Conservation (phyloP, 1,284 basidiomycete genomes). For the Singerocomus inundabilis region DNA sequence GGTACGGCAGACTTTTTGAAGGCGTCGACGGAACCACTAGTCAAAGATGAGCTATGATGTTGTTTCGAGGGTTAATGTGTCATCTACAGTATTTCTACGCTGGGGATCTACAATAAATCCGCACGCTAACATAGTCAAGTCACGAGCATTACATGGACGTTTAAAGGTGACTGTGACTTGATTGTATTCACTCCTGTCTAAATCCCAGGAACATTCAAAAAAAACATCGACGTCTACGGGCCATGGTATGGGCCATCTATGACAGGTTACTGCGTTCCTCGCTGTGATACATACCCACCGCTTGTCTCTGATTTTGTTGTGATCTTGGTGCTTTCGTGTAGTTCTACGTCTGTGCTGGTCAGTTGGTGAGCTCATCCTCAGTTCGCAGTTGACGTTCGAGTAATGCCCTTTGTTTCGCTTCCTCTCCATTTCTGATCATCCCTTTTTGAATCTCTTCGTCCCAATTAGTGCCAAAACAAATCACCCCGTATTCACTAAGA, state of each 20-base stretch:
- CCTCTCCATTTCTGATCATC: constrained; percentile 47
- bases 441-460: constrained; percentile 56
- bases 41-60: constrained; percentile 30
- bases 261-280: neutral
- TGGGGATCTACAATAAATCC: neutral
- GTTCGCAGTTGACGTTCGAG: constrained; percentile 18
- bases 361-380: constrained; percentile 17
- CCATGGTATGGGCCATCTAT: neutral
- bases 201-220: constrained; percentile 1
- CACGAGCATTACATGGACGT: neutral
- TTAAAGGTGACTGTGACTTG: neutral
- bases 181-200: neutral
- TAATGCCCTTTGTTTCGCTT: constrained; percentile 41
- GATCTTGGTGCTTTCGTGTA: neutral
- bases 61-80: constrained; percentile 6
- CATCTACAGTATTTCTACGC: neutral
- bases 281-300: neutral
- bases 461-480: constrained; percentile 69
- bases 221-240: neutral
- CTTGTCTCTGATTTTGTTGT: neutral
- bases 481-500: constrained; percentile 61
- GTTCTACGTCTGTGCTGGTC: constrained; percentile 2
- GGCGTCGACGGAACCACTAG: constrained; percentile 15
- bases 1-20: constrained; percentile 55
- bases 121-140: neutral